These are phyloP conservation scores for Lachnellula arida DNA, from an alignment of 2,329 filamentous ascomycete species.

Conservation along the genomic window DNA sequence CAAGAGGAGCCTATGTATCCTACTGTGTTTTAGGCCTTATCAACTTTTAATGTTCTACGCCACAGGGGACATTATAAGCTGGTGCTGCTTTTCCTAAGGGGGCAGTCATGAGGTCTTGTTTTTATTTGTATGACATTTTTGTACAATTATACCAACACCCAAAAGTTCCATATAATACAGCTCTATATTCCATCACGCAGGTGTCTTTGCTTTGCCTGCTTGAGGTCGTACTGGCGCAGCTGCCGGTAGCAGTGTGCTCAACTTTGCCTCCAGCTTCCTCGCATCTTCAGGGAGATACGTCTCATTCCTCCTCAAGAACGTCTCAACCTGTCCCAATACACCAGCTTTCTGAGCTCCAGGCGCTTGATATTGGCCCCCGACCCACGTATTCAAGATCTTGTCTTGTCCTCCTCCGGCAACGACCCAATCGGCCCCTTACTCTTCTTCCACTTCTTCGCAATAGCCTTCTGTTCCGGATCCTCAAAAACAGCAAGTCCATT, in stretches of 20 bases:
- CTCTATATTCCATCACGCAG: neutral
- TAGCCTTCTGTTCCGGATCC: slow-evolving; percentile 20
- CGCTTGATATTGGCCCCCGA: slow-evolving; percentile 28
- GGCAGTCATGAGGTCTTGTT: slow-evolving; percentile 18
- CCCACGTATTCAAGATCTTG: slow-evolving; percentile 23
- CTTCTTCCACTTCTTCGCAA: slow-evolving; percentile 9
- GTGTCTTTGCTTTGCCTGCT: neutral
- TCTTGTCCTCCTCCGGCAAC: slow-evolving; percentile 16
- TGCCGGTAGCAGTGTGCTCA: slow-evolving; percentile 24
- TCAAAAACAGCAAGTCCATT: slow-evolving; percentile 25
- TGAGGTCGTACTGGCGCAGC: neutral
- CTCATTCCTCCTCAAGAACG: slow-evolving; percentile 27
- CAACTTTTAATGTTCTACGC: too few species aligned
- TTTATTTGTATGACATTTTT: slow-evolving; percentile 11
- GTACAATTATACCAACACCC: slow-evolving; percentile 18
- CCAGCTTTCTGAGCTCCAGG: slow-evolving; percentile 13
- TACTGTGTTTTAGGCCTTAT: too few species aligned
- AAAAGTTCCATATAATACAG: slow-evolving; percentile 10
- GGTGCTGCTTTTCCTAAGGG: too few species aligned
- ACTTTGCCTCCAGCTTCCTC: slow-evolving; percentile 26
- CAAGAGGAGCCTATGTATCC: too few species aligned
- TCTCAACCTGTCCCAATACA: slow-evolving; percentile 22
- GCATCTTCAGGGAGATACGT: slow-evolving; percentile 29
- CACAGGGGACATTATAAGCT: too few species aligned
- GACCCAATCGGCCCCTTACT: slow-evolving; percentile 4